Evolutionary conservation across 2,329 filamentous ascomycete species (phyloP).

Genomic region (Dothiorella sarmentorum): DNA sequence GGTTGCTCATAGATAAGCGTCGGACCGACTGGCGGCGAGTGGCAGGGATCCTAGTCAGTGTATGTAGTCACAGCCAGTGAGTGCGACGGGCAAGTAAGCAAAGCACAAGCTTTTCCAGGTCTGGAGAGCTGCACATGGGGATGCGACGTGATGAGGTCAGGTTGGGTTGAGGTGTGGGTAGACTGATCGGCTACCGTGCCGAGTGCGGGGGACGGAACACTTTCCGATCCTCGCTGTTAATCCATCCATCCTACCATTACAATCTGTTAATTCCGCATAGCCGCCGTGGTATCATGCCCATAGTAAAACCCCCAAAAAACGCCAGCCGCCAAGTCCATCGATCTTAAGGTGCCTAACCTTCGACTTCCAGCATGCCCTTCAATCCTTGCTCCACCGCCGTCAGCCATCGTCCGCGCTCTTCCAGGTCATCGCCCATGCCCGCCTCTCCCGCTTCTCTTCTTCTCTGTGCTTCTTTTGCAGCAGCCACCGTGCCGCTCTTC

Average conservation of each 20-base stretch:
- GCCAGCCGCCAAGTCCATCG: background rate
- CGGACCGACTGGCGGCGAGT: conserved; percentile 12
- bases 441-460: conserved; percentile 63
- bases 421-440: conserved; percentile 68
- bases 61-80: conserved; percentile 8
- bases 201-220: background rate
- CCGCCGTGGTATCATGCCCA: conserved; percentile 14
- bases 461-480: conserved; percentile 67
- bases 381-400: conserved; percentile 63
- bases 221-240: no score
- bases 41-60: no score
- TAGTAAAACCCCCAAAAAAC: background rate
- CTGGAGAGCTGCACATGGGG: background rate
- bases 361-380: conserved; percentile 57
- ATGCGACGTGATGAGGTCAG: background rate
- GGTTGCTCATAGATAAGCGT: conserved; percentile 13
- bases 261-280: background rate
- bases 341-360: background rate
- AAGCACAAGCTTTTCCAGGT: no score
- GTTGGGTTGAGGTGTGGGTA: background rate
- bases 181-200: background rate
- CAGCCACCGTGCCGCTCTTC: conserved; percentile 60
- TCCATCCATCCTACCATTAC: no score
- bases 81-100: background rate
- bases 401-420: conserved; percentile 73